These are phyloP conservation scores for Fusarium tjaetaba DNA, from an alignment of 2,329 filamentous ascomycete species.

Conservation along the genomic window DNA sequence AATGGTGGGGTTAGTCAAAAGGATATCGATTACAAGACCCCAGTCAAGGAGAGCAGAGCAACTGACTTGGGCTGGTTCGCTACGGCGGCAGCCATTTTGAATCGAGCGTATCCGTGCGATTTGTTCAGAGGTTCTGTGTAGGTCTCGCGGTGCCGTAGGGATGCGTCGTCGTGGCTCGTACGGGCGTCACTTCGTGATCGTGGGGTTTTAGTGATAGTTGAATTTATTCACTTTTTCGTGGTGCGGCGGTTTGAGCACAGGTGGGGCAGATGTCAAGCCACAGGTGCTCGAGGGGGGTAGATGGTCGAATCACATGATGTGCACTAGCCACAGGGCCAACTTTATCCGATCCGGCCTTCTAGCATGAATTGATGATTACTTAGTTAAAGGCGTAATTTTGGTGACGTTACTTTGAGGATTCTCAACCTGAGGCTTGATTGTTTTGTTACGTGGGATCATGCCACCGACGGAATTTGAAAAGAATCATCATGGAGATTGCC, in stretches of 20 bases:
- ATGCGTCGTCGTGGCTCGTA: constrained; percentile 39
- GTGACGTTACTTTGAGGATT: constrained; percentile 2
- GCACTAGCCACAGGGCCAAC: constrained; percentile 36
- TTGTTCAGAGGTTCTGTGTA: constrained; percentile 18
- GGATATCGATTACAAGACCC: constrained; percentile 25
- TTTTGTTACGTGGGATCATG: constrained; percentile 12
- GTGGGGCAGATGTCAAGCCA: constrained; percentile 49
- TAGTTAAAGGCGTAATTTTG: too few species aligned
- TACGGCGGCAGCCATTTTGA: constrained; percentile 53
- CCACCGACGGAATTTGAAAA: neutral
- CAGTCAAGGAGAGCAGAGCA: constrained; percentile 23
- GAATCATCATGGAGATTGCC: neutral
- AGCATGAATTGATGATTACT: neutral
- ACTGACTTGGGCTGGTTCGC: constrained; percentile 55
- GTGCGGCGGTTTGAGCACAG: constrained; percentile 48
- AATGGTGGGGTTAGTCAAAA: constrained; percentile 52
- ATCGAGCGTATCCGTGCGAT: constrained; percentile 31
- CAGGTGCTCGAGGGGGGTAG: constrained; percentile 26
- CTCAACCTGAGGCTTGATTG: neutral
- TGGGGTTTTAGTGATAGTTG: constrained; percentile 51
- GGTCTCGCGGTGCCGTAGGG: constrained; percentile 31
- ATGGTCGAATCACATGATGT: constrained; percentile 44
- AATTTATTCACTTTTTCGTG: constrained; percentile 56
- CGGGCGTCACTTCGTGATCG: constrained; percentile 46
- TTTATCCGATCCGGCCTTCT: constrained; percentile 4